A percentile compares a stretch with the other conserved stretches of the same genome.
Evolutionary conservation across 176 grass and related monocot genomes (phyloP).

Genomic region (Triticum monococcum): DNA sequence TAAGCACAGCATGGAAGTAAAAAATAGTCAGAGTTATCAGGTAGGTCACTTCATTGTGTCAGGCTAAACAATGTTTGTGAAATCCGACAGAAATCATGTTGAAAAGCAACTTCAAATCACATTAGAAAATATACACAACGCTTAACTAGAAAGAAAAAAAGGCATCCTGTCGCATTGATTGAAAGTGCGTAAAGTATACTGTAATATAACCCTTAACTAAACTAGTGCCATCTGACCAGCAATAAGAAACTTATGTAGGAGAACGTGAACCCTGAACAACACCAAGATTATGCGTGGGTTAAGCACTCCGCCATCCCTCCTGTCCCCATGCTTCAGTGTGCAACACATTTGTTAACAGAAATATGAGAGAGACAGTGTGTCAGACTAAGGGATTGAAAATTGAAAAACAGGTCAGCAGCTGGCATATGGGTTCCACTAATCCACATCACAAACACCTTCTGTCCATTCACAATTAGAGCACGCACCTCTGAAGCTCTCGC

Average conservation of each 20-base stretch:
- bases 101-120: neutral
- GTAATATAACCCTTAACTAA: neutral
- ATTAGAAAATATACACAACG: neutral
- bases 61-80: neutral
- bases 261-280: neutral
- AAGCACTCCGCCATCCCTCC: too few relatives aligned
- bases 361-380: too few relatives aligned
- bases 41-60: neutral
- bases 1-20: neutral
- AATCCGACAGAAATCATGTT: neutral
- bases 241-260: neutral
- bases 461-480: neutral
- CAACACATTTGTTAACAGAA: too few relatives aligned
- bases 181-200: neutral
- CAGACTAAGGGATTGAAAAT: too few relatives aligned
- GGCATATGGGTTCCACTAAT: too few relatives aligned
- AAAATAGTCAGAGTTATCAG: neutral
- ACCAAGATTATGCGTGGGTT: neutral
- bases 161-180: neutral
- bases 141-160: neutral
- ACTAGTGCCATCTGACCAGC: neutral
- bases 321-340: too few relatives aligned
- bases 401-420: neutral
- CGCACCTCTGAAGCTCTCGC: neutral
- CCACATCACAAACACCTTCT: too few relatives aligned